Evolutionary conservation across 352 stramenopile genomes (phyloP), one percentile per base, ranked within the genome.

Genomic region (Pythium pectinolyticum): DNA sequence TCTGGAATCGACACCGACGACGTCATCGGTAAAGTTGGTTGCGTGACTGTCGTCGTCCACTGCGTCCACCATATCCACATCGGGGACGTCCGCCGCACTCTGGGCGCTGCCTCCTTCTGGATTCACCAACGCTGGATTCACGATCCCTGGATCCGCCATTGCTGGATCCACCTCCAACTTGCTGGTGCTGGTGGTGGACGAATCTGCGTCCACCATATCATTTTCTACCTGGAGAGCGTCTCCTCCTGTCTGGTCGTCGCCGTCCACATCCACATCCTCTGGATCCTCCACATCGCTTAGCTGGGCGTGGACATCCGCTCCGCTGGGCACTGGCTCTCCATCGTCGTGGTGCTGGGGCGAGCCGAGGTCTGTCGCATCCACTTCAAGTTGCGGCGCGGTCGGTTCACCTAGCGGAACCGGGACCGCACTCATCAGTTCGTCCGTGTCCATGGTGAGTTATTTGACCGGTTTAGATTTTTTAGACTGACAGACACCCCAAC

Each of bases 381-480:
- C 62, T 69, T 69, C 54, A 69, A 69, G 46, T 39, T 69, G 62
- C 32, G 47, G 46, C 30, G 20, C 37, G 24, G 51, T 24, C 39
- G 54, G 62, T 63, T 69, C 62, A 55, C 57, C 62, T 9, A 67
- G 52, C 61, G 53, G 61, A 52, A 68, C 61, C 61, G 62, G 62
- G 54, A 69, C 62, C 62, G 62, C 48, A 52, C 31, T 53, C 62
- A 69, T 69, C 62, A 69, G 52, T 34, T 63, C 62, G 19, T 68
- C 52, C 45, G 53, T 59, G 20, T 62, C 61, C 60, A 67, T 67
- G 30, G 45, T 20, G 28, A 56, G 37, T 48, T 39, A 45, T 63
- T 54, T 54, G 41, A 61, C 48, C 58, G 48, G 61, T 40, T 60
- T 41, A 57, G 50, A 45, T 37, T 35, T 43, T 50, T 50, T 6